These are phyloP conservation scores for Plasmodium adleri DNA, from an alignment of 169 alveolate species.

Conservation along the genomic window DNA sequence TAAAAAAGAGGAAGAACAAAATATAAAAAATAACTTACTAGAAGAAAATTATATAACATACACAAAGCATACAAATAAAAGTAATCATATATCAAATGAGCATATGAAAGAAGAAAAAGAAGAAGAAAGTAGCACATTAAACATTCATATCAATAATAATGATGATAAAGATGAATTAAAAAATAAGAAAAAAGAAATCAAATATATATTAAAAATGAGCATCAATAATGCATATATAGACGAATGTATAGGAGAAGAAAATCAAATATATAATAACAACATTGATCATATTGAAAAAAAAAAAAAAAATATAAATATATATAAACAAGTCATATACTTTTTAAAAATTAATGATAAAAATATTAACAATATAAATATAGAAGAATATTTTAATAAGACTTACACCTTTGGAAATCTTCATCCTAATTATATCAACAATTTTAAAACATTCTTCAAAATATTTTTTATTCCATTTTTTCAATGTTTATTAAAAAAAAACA, in stretches of 20 bases:
- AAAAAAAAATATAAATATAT: slow-evolving; percentile 1
- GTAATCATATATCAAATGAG: neutral
- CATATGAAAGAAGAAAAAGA: neutral
- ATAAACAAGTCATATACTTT: slow-evolving; percentile 28
- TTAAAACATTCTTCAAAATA: slow-evolving; percentile 49
- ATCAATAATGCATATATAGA: slow-evolving; percentile 22
- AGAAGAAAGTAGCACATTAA: neutral
- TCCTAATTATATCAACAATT: slow-evolving; percentile 70
- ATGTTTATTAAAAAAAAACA: slow-evolving; percentile 61
- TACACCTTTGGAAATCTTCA: slow-evolving; percentile 67
- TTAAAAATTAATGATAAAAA: slow-evolving; percentile 41
- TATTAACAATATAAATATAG: slow-evolving; percentile 35
- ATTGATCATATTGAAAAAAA: neutral
- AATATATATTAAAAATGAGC: slow-evolving; percentile 55
- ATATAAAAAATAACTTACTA: slow-evolving; percentile 2
- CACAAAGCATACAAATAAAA: neutral
- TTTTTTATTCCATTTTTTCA: slow-evolving; percentile 67
- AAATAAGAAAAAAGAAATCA: slow-evolving; percentile 1
- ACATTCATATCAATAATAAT: neutral
- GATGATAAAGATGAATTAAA: slow-evolving; percentile 19
- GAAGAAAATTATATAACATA: slow-evolving; percentile 6
- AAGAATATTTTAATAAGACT: slow-evolving; percentile 67
- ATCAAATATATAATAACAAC: neutral
- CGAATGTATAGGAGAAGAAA: slow-evolving; percentile 27
- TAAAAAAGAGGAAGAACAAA: slow-evolving; percentile 3